Evolutionary conservation across 2,329 filamentous ascomycete genomes (phyloP).

Genomic region (Pleurostoma richardsiae): DNA sequence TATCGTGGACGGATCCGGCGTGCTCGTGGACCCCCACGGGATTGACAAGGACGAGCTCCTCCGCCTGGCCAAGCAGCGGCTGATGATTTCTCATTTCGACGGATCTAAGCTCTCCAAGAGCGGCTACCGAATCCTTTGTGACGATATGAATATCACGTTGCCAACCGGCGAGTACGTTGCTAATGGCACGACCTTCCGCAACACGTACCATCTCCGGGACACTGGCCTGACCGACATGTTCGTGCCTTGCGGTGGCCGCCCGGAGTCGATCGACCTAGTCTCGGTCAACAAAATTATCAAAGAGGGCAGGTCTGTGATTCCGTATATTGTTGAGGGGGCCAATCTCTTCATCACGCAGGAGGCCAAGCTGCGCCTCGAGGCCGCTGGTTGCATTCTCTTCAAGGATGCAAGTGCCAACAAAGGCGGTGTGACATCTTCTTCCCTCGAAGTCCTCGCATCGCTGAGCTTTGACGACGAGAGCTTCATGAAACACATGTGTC

Average conservation of each 20-base stretch:
- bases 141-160: conserved; percentile 84
- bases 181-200: conserved; percentile 94
- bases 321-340: conserved; percentile 95
- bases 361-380: conserved; percentile 89
- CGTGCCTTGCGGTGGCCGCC: conserved; percentile 92
- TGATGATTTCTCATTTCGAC: conserved; percentile 89
- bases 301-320: conserved; percentile 80
- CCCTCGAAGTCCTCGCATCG: conserved; percentile 89
- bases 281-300: conserved; percentile 84
- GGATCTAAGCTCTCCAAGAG: conserved; percentile 76
- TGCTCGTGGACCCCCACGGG: conserved; percentile 88
- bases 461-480: conserved; percentile 87
- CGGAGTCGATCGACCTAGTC: conserved; percentile 91
- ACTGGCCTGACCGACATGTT: conserved; percentile 78
- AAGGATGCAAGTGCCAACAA: conserved; percentile 99
- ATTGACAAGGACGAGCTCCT: conserved; percentile 78
- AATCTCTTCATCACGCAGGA: conserved; percentile 99
- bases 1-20: conserved; percentile 94
- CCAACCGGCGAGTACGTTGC: conserved; percentile 80
- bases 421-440: conserved; percentile 95
- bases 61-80: conserved; percentile 77
- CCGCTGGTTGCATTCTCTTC: conserved; percentile 91
- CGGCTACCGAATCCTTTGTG: conserved; percentile 88
- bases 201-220: conserved; percentile 89
- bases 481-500: conserved; percentile 93